Conservation (phyloP, 2,329 filamentous ascomycete species). For the Periconia macrospinosa region DNA sequence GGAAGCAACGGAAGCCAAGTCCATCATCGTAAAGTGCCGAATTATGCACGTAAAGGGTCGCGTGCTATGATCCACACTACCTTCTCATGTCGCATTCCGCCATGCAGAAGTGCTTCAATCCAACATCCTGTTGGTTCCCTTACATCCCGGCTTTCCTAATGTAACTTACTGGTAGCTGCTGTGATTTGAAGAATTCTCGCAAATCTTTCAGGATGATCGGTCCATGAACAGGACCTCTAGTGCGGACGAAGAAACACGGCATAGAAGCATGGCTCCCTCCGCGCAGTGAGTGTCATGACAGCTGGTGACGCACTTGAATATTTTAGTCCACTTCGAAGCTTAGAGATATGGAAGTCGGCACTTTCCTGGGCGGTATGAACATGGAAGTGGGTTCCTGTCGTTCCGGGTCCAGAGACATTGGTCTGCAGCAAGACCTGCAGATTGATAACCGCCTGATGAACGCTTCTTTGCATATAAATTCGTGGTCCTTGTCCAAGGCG, state of each 20-base stretch:
- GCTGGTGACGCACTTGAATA: neutral
- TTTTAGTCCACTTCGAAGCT: neutral
- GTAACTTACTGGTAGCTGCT: neutral
- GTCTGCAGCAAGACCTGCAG: neutral
- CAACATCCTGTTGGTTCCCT: too few species aligned
- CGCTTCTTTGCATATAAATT: neutral
- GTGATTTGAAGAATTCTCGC: neutral
- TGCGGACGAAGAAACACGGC: too few species aligned
- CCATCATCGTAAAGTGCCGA: neutral
- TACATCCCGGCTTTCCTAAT: too few species aligned
- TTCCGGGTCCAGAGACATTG: neutral
- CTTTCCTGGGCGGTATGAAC: neutral
- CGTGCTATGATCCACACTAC: neutral
- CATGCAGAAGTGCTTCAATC: too few species aligned
- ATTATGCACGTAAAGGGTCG: neutral
- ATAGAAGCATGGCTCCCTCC: neutral
- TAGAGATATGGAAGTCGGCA: neutral
- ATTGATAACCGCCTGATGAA: neutral
- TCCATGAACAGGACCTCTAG: too few species aligned
- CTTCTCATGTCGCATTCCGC: too few species aligned
- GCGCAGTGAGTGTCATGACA: neutral
- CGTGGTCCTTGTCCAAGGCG: neutral
- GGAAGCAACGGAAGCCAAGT: neutral
- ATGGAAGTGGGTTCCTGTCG: neutral
- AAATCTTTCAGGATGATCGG: too few species aligned